Conservation (phyloP, 768 basidiomycete genomes). For the Mycena albidolilacea region DNA sequence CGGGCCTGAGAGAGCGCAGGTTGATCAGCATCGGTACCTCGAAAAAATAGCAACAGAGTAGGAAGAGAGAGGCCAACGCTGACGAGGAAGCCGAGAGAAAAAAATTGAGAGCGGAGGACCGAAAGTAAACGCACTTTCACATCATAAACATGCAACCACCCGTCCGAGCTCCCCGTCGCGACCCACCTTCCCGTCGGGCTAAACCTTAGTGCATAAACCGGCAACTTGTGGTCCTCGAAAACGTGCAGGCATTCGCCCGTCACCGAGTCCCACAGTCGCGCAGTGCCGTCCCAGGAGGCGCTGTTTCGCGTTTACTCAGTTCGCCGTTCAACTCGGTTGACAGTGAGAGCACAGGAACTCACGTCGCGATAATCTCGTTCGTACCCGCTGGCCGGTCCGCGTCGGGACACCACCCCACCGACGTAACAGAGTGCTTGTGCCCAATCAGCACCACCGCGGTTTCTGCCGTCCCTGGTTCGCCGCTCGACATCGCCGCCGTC, state of each 20-base stretch:
- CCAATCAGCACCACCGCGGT: conserved; percentile 66
- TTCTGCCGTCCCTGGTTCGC: no score
- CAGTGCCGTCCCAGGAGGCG: conserved; percentile 85
- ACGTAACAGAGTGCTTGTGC: conserved; percentile 76
- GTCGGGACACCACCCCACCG: conserved; percentile 77
- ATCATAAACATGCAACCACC: conserved; percentile 80
- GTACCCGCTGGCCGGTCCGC: conserved; percentile 55
- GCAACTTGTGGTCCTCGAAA: conserved; percentile 79
- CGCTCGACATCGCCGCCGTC: conserved; percentile 56
- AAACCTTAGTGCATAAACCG: conserved; percentile 82
- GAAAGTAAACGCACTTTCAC: conserved; percentile 62
- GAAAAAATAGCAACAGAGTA: neutral
- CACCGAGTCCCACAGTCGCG: conserved; percentile 86
- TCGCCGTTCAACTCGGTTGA: neutral
- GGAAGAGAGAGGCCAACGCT: neutral
- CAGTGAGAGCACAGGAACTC: conserved; percentile 42
- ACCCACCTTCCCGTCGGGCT: conserved; percentile 81
- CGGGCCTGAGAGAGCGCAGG: conserved; percentile 53
- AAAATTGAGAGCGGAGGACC: neutral
- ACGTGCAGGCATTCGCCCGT: conserved; percentile 82
- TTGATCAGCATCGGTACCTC: neutral
- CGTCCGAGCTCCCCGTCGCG: conserved; percentile 86
- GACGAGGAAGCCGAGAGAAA: neutral
- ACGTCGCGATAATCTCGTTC: conserved; percentile 83
- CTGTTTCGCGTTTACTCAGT: conserved; percentile 51